Evolutionary conservation across 805 yeast species (phyloP).

Genomic region (Diddensiella caesifluorescens): DNA sequence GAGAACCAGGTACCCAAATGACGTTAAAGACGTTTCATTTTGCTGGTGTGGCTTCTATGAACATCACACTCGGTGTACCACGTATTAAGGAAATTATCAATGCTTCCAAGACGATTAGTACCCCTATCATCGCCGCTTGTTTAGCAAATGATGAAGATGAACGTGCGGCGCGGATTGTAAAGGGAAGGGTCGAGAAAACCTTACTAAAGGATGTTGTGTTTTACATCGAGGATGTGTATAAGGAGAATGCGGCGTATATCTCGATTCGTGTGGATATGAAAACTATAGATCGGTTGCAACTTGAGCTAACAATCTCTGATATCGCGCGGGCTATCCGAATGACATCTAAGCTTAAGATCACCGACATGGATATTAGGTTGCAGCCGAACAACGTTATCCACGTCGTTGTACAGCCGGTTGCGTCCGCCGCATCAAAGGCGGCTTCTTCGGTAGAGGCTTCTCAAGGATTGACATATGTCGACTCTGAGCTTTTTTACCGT

Average conservation of each 20-base stretch:
- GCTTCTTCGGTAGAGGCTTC: constrained; percentile 33
- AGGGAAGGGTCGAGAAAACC: constrained; percentile 95
- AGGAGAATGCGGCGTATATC: constrained; percentile 67
- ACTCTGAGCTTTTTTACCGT: constrained; percentile 66
- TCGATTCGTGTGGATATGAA: constrained; percentile 75
- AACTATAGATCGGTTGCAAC: constrained; percentile 83
- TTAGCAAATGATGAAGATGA: constrained; percentile 91
- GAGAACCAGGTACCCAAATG: constrained; percentile 99
- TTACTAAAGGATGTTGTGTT: constrained; percentile 77
- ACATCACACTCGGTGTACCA: constrained; percentile 97
- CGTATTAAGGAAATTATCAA: constrained; percentile 98
- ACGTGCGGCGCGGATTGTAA: constrained; percentile 97
- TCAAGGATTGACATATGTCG: constrained; percentile 28
- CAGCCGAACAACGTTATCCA: constrained; percentile 54
- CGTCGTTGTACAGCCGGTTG: constrained; percentile 34
- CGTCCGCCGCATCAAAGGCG: constrained; percentile 44
- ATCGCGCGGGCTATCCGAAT: constrained; percentile 73
- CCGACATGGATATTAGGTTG: constrained; percentile 63
- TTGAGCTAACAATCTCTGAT: constrained; percentile 81
- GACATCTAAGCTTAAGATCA: constrained; percentile 87
- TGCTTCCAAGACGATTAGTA: constrained; percentile 90
- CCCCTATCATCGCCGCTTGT: constrained; percentile 94
- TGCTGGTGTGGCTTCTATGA: constrained; percentile 99
- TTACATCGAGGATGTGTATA: constrained; percentile 91
- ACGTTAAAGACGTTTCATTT: constrained; percentile 94